These are phyloP conservation scores for Fusarium redolens DNA, from an alignment of 2,329 filamentous ascomycete species.

Conservation along the genomic window DNA sequence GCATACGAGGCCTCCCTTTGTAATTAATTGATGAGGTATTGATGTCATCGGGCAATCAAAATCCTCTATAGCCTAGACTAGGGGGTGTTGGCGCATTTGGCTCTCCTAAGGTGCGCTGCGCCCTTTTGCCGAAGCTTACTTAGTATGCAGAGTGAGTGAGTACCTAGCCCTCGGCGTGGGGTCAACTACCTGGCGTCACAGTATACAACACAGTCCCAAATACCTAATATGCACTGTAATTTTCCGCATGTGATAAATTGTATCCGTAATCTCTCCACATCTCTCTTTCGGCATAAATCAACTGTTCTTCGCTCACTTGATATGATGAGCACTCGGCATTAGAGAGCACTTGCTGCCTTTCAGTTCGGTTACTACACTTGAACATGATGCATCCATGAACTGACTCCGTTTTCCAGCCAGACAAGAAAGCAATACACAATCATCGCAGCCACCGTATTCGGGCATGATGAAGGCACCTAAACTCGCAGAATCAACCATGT, in stretches of 20 bases:
- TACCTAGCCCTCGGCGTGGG: too few relatives aligned
- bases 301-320: background rate
- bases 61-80: background rate
- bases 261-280: background rate
- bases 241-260: background rate
- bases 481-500: background rate
- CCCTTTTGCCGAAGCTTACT: too few relatives aligned
- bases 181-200: background rate
- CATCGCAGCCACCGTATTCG: too few relatives aligned
- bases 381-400: background rate
- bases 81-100: background rate
- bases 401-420: background rate
- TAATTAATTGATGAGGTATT: background rate
- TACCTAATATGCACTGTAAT: background rate
- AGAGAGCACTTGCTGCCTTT: background rate
- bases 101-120: too few relatives aligned
- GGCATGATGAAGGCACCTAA: background rate
- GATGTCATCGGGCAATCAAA: background rate
- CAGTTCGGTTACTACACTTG: background rate
- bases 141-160: too few relatives aligned
- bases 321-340: background rate
- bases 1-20: slow-evolving; percentile 6
- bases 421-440: too few relatives aligned
- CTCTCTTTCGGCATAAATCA: background rate
- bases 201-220: background rate